Conservation (phyloP, 768 basidiomycete genomes). For the Naematelia aurantialba region DNA sequence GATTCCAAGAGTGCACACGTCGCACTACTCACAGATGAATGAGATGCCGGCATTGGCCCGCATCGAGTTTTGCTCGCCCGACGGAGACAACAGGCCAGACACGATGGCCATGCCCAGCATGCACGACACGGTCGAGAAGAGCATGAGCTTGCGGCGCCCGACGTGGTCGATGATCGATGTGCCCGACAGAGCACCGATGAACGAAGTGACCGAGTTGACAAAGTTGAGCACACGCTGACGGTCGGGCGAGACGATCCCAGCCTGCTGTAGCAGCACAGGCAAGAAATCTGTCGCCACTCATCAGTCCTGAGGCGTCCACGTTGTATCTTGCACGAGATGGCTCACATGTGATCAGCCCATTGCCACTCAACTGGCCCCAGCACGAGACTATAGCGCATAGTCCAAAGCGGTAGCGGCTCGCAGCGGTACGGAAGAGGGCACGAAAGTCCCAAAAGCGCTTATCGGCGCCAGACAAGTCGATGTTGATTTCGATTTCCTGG, state of each 20-base stretch:
- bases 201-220: constrained; percentile 58
- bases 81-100: constrained; percentile 55
- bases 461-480: constrained; percentile 52
- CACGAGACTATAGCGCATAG: constrained; percentile 58
- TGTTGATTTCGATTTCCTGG: constrained; percentile 58
- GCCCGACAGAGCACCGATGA: constrained; percentile 51
- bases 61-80: constrained; percentile 41
- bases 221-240: constrained; percentile 56
- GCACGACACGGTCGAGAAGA: constrained; percentile 52
- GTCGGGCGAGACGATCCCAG: constrained; percentile 49
- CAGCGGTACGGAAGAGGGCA: constrained; percentile 56
- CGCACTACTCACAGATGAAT: constrained; percentile 50
- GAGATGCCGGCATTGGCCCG: constrained; percentile 58
- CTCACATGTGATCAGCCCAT: constrained; percentile 54
- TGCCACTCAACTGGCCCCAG: constrained; percentile 53
- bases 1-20: background rate
- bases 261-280: constrained; percentile 39
- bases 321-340: too few relatives aligned
- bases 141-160: constrained; percentile 56
- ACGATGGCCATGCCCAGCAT: constrained; percentile 55
- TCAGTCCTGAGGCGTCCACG: too few relatives aligned
- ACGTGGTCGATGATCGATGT: constrained; percentile 56
- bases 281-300: constrained; percentile 28
- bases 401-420: constrained; percentile 56
- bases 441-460: constrained; percentile 59